Percentiles rank a stretch among this genome's conserved stretches.
phyloP scores from a whole-genome alignment of 2,329 filamentous ascomycete species.

The Neoascochyta sp. region DNA sequence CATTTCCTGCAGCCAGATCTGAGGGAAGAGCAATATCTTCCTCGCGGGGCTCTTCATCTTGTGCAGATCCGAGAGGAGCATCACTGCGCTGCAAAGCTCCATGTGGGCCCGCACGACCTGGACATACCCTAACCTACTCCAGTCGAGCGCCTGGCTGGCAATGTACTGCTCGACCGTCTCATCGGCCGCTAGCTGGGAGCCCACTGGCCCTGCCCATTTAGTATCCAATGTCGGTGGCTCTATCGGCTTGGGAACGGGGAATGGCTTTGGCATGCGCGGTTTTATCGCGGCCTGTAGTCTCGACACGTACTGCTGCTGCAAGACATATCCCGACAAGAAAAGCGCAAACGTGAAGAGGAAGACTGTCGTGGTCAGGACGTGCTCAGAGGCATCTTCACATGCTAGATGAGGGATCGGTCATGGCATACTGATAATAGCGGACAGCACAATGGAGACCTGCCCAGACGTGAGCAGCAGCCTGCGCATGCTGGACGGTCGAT shows the following conservation, averaged over 20 bases:
- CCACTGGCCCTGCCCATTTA: constrained; percentile 37
- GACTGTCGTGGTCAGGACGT: constrained; percentile 50
- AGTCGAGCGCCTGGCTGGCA: constrained; percentile 40
- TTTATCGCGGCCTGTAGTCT: constrained; percentile 72
- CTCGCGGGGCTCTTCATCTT: constrained; percentile 45
- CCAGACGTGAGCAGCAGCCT: constrained; percentile 62
- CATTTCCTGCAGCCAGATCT: constrained; percentile 31
- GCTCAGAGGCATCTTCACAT: too few relatives aligned
- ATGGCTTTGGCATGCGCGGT: constrained; percentile 46
- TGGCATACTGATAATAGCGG: constrained; percentile 60
- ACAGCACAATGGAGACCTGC: constrained; percentile 66
- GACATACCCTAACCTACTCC: constrained; percentile 47
- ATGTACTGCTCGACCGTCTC: constrained; percentile 32
- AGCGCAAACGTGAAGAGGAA: constrained; percentile 74
- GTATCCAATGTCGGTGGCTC: constrained; percentile 32
- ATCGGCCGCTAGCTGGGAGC: constrained; percentile 23
- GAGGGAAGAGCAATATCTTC: constrained; percentile 46
- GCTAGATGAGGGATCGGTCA: too few relatives aligned
- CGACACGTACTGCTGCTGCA: constrained; percentile 81
- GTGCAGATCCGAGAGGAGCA: constrained; percentile 48
- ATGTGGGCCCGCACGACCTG: constrained; percentile 45
- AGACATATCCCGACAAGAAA: constrained; percentile 80
- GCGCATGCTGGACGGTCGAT: constrained; percentile 25
- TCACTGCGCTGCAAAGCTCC: constrained; percentile 49
- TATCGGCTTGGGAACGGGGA: constrained; percentile 33